A percentile compares a stretch with the other conserved stretches of the same genome.
These are phyloP conservation scores for Annulohypoxylon truncatum DNA, from an alignment of 2,329 filamentous ascomycete genomes.

Conservation along the genomic window DNA sequence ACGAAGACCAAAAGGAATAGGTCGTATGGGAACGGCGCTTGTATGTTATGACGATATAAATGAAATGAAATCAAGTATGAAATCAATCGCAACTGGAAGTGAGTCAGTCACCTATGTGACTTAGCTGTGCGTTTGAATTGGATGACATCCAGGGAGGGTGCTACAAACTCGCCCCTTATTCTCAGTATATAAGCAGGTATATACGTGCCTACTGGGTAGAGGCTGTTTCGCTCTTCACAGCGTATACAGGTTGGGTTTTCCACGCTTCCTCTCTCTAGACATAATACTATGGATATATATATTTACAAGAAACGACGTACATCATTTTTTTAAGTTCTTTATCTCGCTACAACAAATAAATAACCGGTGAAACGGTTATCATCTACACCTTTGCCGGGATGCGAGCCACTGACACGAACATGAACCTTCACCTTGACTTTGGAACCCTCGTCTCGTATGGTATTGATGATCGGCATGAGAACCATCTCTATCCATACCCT, in stretches of 20 bases:
- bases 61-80: constrained; percentile 3
- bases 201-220: neutral
- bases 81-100: neutral
- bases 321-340: too few relatives aligned
- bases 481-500: too few relatives aligned
- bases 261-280: neutral
- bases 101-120: too few relatives aligned
- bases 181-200: neutral
- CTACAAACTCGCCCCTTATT: neutral
- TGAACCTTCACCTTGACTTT: too few relatives aligned
- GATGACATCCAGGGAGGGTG: too few relatives aligned
- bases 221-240: neutral
- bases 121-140: neutral
- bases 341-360: too few relatives aligned
- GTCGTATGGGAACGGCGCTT: constrained; percentile 13
- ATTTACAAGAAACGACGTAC: neutral
- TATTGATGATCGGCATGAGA: too few relatives aligned
- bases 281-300: neutral
- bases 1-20: neutral
- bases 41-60: constrained; percentile 34
- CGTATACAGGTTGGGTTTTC: neutral
- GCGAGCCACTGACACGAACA: too few relatives aligned
- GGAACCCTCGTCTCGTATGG: too few relatives aligned
- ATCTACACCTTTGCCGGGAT: too few relatives aligned
- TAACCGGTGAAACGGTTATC: too few relatives aligned